Evolutionary conservation across 768 basidiomycete genomes (phyloP).

Genomic region (Suillus brevipes): DNA sequence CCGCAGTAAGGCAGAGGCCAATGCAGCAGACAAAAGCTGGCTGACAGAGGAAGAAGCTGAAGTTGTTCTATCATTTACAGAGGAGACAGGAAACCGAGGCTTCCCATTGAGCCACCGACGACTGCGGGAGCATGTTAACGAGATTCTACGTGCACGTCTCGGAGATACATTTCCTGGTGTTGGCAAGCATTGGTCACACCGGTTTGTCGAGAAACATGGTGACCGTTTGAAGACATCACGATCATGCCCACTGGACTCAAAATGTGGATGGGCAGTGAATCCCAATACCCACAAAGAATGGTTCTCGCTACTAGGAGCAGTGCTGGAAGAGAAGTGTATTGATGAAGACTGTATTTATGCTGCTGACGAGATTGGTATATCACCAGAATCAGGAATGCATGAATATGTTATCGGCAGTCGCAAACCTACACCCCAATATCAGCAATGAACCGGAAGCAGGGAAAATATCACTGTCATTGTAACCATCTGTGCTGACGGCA

Average conservation of each 20-base stretch:
- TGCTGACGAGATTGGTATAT: conserved; percentile 16
- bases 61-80: conserved; percentile 28
- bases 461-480: conserved; percentile 31
- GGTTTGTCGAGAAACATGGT: conserved; percentile 30
- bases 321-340: conserved; percentile 6
- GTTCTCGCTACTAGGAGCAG: conserved; percentile 32
- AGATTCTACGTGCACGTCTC: too few relatives aligned
- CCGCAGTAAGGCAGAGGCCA: conserved; percentile 22
- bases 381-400: conserved; percentile 4
- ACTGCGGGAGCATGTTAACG: conserved; percentile 32
- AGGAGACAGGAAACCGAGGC: conserved; percentile 31
- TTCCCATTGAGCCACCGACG: conserved; percentile 36
- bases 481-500: conserved; percentile 44
- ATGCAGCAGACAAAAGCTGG: conserved; percentile 26
- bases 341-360: conserved; percentile 10
- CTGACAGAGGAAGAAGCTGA: conserved; percentile 30
- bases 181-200: conserved; percentile 37
- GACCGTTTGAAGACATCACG: conserved; percentile 29
- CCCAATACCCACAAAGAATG: conserved; percentile 33
- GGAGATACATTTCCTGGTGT: conserved; percentile 34
- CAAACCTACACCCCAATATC: conserved; percentile 14
- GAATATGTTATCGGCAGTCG: conserved; percentile 10
- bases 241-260: conserved; percentile 35
- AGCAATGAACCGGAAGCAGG: conserved; percentile 16
- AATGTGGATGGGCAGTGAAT: conserved; percentile 38